Base-by-base conservation (phyloP, 805 yeast genomes). In the Yarrowia keelungensis region DNA sequence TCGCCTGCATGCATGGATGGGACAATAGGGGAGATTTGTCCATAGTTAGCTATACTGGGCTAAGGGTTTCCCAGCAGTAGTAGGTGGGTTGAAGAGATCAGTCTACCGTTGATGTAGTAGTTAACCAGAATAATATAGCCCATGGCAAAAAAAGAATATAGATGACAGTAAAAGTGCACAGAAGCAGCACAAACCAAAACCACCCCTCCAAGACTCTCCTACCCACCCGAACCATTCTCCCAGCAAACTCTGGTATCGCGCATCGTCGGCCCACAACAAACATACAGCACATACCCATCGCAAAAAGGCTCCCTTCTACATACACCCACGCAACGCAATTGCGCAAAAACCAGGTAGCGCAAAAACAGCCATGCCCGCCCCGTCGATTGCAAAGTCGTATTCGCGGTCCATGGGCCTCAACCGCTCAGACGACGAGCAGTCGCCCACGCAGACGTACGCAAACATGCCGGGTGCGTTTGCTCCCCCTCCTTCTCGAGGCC, bases 321-420 rank as follows among this genome's bases (percentile, higher is more conserved):
- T 42, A 41, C 49, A 56, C 64, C 46, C 49, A 56, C 64, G 49
- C 64, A 53, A 51, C 58, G 43, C 59, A 56, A 56, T 43, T 42
- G 49, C 64, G 39, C 47, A 56, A 19, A 26, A 42, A 56, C 42
- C 64, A 36, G 47, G 22, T 9, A 41, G 45, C 38, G 36, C 32
- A n/a, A 58, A 43, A 43, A 19, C 50, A 59, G 38, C 41, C 42
- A 59, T 59, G 65, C 65, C 65, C 42, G 65, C 65, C 36, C 65
- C 65, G 65, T 59, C 65, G 65, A 59, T 59, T 59, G 65, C 65
- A 32, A 59, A 59, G 35, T 59, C 65, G 65, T 59, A 59, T 51
- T 59, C 65, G 51, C 65, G 65, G 65, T 59, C 65, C n/a, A 59
- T 59, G 65, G 65, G 65, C 32, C 65, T 59, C 42, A 43, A 43